phyloP scores from a whole-genome alignment of 2,329 filamentous ascomycete genomes.

The Claviceps digitariae region DNA sequence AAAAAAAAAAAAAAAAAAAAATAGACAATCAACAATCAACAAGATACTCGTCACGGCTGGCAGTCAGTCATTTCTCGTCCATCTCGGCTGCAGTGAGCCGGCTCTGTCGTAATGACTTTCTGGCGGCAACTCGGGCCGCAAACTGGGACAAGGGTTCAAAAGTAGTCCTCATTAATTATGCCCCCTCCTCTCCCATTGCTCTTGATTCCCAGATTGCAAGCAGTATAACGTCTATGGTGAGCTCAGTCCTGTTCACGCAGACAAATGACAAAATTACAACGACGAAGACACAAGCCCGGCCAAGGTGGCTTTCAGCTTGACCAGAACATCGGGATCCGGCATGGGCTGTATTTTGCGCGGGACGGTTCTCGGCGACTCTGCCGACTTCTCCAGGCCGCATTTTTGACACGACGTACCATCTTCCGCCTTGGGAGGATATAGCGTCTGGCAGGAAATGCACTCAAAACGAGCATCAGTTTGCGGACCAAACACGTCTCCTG shows the following conservation, averaged over 20 bases:
- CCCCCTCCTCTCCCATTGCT: no score
- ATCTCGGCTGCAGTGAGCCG: no score
- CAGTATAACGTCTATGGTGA: neutral
- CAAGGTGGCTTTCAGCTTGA: conserved; percentile 42
- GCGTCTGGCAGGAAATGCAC: conserved; percentile 49
- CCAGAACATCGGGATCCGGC: conserved; percentile 47
- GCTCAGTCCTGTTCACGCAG: neutral
- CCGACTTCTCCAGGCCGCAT: conserved; percentile 48
- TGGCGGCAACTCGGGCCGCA: no score
- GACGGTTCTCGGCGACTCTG: conserved; percentile 42
- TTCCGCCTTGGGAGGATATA: conserved; percentile 37
- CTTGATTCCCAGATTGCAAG: no score
- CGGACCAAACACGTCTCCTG: conserved; percentile 46
- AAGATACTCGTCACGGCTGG: neutral
- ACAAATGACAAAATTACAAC: neutral
- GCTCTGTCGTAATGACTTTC: no score
- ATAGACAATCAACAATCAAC: neutral
- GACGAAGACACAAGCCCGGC: conserved; percentile 20
- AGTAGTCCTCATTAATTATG: no score
- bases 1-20: no score
- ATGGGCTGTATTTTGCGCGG: conserved; percentile 47
- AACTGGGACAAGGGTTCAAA: no score
- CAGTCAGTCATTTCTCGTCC: no score
- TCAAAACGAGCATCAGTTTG: conserved; percentile 38
- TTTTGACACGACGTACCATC: conserved; percentile 42